Conservation (phyloP, 2,329 filamentous ascomycete genomes). For the Alternaria metachromatica region DNA sequence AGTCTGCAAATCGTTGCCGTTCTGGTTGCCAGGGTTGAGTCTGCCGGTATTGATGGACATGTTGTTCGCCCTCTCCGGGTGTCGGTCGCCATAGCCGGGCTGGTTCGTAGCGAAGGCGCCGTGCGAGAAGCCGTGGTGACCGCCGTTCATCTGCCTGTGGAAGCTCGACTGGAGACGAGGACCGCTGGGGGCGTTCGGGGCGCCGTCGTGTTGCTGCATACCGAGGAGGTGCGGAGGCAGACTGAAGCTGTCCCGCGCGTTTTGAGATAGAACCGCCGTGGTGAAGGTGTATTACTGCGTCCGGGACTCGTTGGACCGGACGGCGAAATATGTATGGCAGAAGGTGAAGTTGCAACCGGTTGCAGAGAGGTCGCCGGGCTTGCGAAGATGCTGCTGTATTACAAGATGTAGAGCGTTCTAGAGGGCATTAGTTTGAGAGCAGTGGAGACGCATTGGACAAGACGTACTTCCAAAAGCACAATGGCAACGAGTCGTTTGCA, state of each 20-base stretch:
- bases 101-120: constrained; percentile 88
- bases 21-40: constrained; percentile 62
- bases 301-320: constrained; percentile 56
- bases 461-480: constrained; percentile 25
- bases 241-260: constrained; percentile 82
- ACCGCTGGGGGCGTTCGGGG: constrained; percentile 65
- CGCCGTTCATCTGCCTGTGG: constrained; percentile 71
- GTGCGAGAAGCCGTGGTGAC: constrained; percentile 90
- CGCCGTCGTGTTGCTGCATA: constrained; percentile 86
- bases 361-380: constrained; percentile 30
- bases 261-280: constrained; percentile 82
- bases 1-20: constrained; percentile 76
- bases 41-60: constrained; percentile 89
- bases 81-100: constrained; percentile 82
- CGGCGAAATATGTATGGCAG: constrained; percentile 46
- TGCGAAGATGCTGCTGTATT: constrained; percentile 39
- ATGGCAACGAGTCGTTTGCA: constrained; percentile 27
- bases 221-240: constrained; percentile 81
- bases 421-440: constrained; percentile 11
- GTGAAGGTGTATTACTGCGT: constrained; percentile 68
- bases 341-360: constrained; percentile 42
- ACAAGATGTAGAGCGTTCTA: constrained; percentile 40
- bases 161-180: constrained; percentile 66
- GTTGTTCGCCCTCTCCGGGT: constrained; percentile 83
- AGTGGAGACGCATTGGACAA: background rate